phyloP scores from a whole-genome alignment of 345 rosid genomes.

The Adansonia digitata region DNA sequence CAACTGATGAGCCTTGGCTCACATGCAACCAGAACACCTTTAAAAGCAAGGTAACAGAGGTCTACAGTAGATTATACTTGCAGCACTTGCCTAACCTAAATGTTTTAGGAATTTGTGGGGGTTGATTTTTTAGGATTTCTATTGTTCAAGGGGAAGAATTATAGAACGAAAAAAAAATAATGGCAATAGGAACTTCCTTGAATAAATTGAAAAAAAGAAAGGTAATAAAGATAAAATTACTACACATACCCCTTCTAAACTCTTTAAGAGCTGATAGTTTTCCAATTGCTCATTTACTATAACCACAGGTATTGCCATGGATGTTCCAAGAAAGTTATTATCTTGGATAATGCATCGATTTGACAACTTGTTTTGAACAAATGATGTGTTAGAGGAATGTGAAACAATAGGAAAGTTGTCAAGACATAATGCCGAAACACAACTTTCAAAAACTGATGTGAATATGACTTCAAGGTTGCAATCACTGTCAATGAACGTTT shows the following conservation, averaged over 20 bases:
- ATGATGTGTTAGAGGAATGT: conserved; percentile 19
- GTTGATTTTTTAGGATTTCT: not conserved
- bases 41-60: not conserved
- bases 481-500: conserved; percentile 18
- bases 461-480: conserved; percentile 17
- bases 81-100: not conserved
- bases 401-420: conserved; percentile 29
- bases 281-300: conserved; percentile 26
- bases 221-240: conserved; percentile 8
- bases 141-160: not conserved
- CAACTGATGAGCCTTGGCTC: not conserved
- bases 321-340: conserved; percentile 23
- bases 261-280: conserved; percentile 26
- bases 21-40: not conserved
- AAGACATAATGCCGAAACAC: conserved; percentile 31
- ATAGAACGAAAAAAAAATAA: not conserved
- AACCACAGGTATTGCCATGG: conserved; percentile 22
- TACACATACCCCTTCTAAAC: conserved; percentile 34
- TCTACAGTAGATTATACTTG: not conserved
- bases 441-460: conserved; percentile 29
- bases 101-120: not conserved
- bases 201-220: not conserved
- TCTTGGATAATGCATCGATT: conserved; percentile 28
- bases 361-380: conserved; percentile 23
- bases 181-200: conserved; percentile 2